A percentile compares a stretch with the other conserved stretches of the same genome.
phyloP scores from a whole-genome alignment of 2,329 filamentous ascomycete genomes.

The Fusarium transvaalense region DNA sequence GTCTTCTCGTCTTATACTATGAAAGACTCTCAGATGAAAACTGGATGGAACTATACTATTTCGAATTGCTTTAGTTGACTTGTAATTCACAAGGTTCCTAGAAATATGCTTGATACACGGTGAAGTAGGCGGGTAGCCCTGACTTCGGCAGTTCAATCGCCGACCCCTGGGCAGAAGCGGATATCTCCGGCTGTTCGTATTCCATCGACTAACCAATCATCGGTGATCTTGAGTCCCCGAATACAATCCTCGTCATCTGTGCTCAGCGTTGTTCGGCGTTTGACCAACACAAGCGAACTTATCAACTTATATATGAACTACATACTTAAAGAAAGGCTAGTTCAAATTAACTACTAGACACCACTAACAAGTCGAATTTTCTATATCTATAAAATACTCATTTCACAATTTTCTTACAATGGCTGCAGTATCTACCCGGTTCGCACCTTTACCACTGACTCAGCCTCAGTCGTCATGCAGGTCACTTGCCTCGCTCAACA shows the following conservation, averaged over 20 bases:
- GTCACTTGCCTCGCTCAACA: neutral
- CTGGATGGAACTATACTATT: too few relatives aligned
- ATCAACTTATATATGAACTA: neutral
- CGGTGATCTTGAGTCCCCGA: neutral
- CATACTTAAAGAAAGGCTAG: neutral
- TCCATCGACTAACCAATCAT: neutral
- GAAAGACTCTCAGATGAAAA: neutral
- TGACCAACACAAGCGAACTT: neutral
- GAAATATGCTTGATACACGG: too few relatives aligned
- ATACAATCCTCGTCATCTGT: neutral
- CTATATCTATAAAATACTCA: neutral
- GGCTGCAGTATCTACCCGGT: conserved; percentile 17
- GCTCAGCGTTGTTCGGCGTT: neutral
- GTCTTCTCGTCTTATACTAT: neutral
- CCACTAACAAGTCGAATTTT: neutral
- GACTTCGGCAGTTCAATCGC: conserved; percentile 7
- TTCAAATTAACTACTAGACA: neutral
- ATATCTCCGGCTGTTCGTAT: neutral
- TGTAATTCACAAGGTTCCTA: too few relatives aligned
- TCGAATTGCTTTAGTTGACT: too few relatives aligned
- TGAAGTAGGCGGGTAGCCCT: neutral
- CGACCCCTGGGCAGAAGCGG: neutral
- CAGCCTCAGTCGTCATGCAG: neutral
- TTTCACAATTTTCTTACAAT: neutral
- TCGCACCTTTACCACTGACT: conserved; percentile 7